phyloP scores from a whole-genome alignment of 495 filamentous ascomycete species.

The Penicillium samsonianum region DNA sequence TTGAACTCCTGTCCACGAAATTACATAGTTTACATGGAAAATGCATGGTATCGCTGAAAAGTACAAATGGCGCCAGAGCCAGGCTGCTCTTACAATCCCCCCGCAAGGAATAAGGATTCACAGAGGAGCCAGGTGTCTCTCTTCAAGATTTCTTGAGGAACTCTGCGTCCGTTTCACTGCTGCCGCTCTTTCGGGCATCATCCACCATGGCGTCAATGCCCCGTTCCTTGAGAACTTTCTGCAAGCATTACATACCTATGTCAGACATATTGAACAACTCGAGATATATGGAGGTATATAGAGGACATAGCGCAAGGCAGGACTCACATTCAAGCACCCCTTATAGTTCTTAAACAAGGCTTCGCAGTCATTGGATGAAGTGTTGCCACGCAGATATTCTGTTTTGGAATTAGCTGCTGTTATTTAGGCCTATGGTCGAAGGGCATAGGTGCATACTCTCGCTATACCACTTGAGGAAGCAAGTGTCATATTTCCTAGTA shows the following conservation, averaged over 20 bases:
- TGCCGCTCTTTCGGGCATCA: slow-evolving; percentile 73
- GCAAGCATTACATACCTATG: background rate
- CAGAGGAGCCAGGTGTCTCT: slow-evolving; percentile 18
- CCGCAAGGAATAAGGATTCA: background rate
- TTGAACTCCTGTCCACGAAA: slow-evolving; percentile 8
- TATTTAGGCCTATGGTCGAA: background rate
- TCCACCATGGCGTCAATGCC: slow-evolving; percentile 87
- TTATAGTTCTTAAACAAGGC: slow-evolving; percentile 84
- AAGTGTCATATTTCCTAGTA: slow-evolving; percentile 79
- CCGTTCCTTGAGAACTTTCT: slow-evolving; percentile 79
- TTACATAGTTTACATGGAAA: slow-evolving; percentile 3
- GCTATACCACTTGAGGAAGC: slow-evolving; percentile 95
- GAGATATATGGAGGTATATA: background rate
- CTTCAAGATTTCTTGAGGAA: slow-evolving; percentile 56
- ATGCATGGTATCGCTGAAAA: slow-evolving; percentile 12
- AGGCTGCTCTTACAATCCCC: background rate
- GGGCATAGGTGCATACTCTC: slow-evolving; percentile 64
- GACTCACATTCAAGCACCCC: slow-evolving; percentile 71
- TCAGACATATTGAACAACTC: slow-evolving; percentile 10
- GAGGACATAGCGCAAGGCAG: background rate
- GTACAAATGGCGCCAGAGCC: background rate
- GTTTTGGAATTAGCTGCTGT: slow-evolving; percentile 16
- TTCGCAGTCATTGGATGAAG: slow-evolving; percentile 79
- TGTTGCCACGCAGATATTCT: slow-evolving; percentile 86
- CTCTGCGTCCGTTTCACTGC: slow-evolving; percentile 75